Base-by-base conservation (phyloP, 2,329 filamentous ascomycete species). In the Pyrenochaeta sp. region DNA sequence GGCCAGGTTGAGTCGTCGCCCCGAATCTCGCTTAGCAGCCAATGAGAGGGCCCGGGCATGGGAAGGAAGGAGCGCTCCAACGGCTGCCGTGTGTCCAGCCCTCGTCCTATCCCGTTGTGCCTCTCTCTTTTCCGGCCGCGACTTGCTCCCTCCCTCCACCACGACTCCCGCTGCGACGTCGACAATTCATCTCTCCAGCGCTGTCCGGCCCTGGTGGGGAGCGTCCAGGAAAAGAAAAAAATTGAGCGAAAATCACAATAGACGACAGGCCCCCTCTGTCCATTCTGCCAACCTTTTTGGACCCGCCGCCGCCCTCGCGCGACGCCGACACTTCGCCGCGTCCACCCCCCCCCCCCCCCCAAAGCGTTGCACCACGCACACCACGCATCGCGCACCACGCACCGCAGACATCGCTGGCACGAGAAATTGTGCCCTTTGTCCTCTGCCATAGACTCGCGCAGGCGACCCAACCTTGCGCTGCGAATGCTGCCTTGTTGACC, bases 401-500 rank as follows among this genome's bases (percentile, higher is more conserved):
- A 41, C 51, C 44, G 52, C 53, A 53, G 52, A 40, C 39, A 41
- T 45, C 20, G 47, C 39, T 48, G 45, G 50, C 56, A 51, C 64
- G 54, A 53, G 58, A 61, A 48, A 42, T 33, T 42, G 47, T 44
- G 44, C 39, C 44, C 17, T 39, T 27, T 54, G 30, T 41, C 37
- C 46, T 42, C 49, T 46, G 54, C 48, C 56, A 58, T 61, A 60
- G 39, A 51, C 50, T 53, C 51, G 54, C 58, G 41, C 54, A 18
- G 21, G 41, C 46, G 35, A 51, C 31, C 44, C 6, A 37, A 43
- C 35, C 30, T 43, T 51, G 56, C 54, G 51, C 51, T 54, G 58
- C 67, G 66, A 64, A 76, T 75, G 73, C 71, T 64, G 67, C 55
- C 49, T 54, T 54, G 55, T 66, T 73, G 66, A 72, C 58, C 61